Evolutionary conservation across 1,284 basidiomycete species (phyloP).

Genomic region (Fomitopsis palustris): DNA sequence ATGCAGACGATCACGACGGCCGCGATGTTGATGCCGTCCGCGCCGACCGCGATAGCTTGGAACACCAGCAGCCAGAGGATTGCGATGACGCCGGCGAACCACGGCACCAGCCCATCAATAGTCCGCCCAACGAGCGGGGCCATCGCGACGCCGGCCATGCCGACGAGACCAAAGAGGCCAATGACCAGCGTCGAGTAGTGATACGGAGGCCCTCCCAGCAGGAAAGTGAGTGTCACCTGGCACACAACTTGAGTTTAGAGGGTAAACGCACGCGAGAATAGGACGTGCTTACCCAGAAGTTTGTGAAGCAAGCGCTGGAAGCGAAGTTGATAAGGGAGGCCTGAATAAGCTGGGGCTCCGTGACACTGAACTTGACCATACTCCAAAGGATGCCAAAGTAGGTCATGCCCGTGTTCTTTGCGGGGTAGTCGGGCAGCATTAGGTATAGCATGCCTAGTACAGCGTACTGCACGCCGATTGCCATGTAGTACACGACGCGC

Average conservation of each 20-base stretch:
- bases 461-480: slow-evolving; percentile 36
- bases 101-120: slow-evolving; percentile 48
- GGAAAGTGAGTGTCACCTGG: slow-evolving; percentile 49
- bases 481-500: slow-evolving; percentile 46
- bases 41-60: slow-evolving; percentile 38
- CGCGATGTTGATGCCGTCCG: slow-evolving; percentile 40
- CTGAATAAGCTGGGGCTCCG: slow-evolving; percentile 50
- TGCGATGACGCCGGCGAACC: slow-evolving; percentile 43
- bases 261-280: neutral
- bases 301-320: slow-evolving; percentile 37
- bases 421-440: slow-evolving; percentile 49
- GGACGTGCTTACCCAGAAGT: slow-evolving; percentile 37
- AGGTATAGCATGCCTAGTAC: slow-evolving; percentile 38
- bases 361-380: slow-evolving; percentile 44
- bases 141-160: slow-evolving; percentile 42
- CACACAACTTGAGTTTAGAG: neutral
- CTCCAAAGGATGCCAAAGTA: slow-evolving; percentile 44
- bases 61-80: slow-evolving; percentile 18
- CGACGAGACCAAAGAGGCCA: slow-evolving; percentile 54
- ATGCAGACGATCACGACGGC: slow-evolving; percentile 43
- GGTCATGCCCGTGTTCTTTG: slow-evolving; percentile 37
- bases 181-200: slow-evolving; percentile 45
- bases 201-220: slow-evolving; percentile 47
- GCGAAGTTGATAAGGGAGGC: slow-evolving; percentile 39
- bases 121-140: slow-evolving; percentile 48